Evolutionary conservation across 2,329 filamentous ascomycete species (phyloP), one percentile per base, ranked within the genome.

Genomic region (Ceratocystis eucalypticola): DNA sequence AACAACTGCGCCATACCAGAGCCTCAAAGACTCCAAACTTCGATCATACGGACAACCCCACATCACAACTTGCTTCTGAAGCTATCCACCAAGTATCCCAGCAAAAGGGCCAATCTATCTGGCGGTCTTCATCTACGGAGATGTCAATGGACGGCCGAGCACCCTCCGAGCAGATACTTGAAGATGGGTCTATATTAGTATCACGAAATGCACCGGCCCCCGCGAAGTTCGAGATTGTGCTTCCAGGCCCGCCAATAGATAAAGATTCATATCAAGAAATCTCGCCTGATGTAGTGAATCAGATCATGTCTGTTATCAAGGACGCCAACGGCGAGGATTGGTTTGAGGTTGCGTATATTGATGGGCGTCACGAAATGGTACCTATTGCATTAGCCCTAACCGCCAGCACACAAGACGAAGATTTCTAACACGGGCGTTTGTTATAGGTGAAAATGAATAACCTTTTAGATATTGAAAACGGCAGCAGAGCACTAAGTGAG

Each of bases 341-440:
- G 25, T 78, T 77, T 55, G 71, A 70, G 3, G 73, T 78, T 10
- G 78, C 80, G 67, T 81, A 80, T 61, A 76, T 53, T 37, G 79
- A 81, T 69, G 80, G 79, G 28, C 74, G 75, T 62, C 70, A 76
- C 69, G 75, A 79, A 65, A 67, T 75, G 70, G 80, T 82, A 74
- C 75, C 79, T 77, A 53, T 64, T 20, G 46, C 30, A 55, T 33
- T 48, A n/a, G 10, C 25, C 20, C 48, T n/a, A 8, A 25, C 20
- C 20, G 33, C 33, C 33, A 37, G 33, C 20, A 25, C 7, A 53
- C 20, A 12, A 25, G 1, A 2, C 48, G 2, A 22, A 5, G 3
- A n/a, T 41, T n/a, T 59, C 30, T 50, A 45, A 64, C 33, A 5
- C 4, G 4, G 20, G 2, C 7, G 3, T 37, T 37, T 37, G 17